Percentiles rank a stretch among this genome's conserved stretches.
These are phyloP conservation scores for Cajanus cajan DNA, from an alignment of 306 rosid species.

Conservation along the genomic window DNA sequence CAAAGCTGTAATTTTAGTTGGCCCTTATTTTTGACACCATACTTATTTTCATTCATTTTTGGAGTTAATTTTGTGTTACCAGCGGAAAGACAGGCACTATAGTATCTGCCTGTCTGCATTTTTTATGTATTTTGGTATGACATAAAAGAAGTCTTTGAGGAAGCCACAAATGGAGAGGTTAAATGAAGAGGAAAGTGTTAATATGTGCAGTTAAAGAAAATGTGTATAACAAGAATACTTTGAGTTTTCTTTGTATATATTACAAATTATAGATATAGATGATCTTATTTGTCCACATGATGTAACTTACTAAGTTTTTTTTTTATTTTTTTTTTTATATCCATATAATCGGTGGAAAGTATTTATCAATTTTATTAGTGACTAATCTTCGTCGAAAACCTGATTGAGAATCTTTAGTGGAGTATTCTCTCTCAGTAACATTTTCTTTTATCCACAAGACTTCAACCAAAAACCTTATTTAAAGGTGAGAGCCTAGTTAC, in stretches of 20 bases:
- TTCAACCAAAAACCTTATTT: too few relatives aligned
- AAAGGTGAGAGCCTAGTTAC: too few relatives aligned
- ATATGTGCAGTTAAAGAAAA: too few relatives aligned
- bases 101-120: neutral
- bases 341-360: too few relatives aligned
- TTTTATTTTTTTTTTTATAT: too few relatives aligned
- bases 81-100: neutral
- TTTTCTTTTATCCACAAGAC: too few relatives aligned
- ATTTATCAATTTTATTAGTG: too few relatives aligned
- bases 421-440: too few relatives aligned
- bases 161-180: neutral
- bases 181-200: neutral
- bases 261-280: neutral
- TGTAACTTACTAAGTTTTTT: too few relatives aligned
- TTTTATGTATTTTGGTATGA: neutral
- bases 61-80: neutral
- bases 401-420: too few relatives aligned
- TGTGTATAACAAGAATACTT: neutral
- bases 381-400: too few relatives aligned
- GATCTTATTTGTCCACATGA: neutral
- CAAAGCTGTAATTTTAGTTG: neutral
- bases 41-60: neutral
- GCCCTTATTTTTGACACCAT: neutral
- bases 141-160: neutral
- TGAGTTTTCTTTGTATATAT: neutral